Evolutionary conservation across 2,329 filamentous ascomycete genomes (phyloP), one percentile per base, ranked within the genome.

Genomic region (Alternaria consortialis): DNA sequence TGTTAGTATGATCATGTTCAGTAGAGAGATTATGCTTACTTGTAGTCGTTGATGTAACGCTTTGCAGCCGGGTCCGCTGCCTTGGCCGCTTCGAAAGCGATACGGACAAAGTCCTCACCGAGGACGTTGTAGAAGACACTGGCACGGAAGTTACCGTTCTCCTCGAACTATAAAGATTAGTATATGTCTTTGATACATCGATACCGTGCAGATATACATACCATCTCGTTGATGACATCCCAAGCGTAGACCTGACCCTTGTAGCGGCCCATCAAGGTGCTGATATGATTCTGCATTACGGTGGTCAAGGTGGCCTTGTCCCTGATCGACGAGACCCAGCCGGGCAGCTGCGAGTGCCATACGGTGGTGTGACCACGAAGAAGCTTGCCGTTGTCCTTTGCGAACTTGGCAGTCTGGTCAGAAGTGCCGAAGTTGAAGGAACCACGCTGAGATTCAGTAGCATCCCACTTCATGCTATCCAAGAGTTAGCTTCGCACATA

Each of bases 21-120:
- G 37, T 6, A 11, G 15, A 17, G 29, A 25, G 27, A 8, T 34
- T 6, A 3, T 31, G 42, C 74, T 69, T 60, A 80, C 76, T 83
- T 84, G 76, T 84, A 84, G 72, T 93, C 90, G 77, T 93, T 93
- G 80, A 93, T 91, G 81, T 91, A 93, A 39, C 92, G 82, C 80
- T 89, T 90, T 5, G 88, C 89, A 60, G 79, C 70, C 3, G 90
- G 89, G 73, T 93, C 90, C 6, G 88, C 90, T 9, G 83, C 82
- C 56, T 86, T 84, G 13, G 91, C 91, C 2, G 90, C 86, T 63
- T 87, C 83, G 79, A 93, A 93, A 7, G 90, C 90, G 72, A 93
- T 90, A 29, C 83, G 81, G 51, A 93, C 87, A 72, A 90, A 92
- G 75, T 87, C 86, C 80, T 92, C 88, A 1, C 90, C 90, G 2